phyloP scores from a whole-genome alignment of 2,329 filamentous ascomycete genomes.

The Cladosporium oxysporum region DNA sequence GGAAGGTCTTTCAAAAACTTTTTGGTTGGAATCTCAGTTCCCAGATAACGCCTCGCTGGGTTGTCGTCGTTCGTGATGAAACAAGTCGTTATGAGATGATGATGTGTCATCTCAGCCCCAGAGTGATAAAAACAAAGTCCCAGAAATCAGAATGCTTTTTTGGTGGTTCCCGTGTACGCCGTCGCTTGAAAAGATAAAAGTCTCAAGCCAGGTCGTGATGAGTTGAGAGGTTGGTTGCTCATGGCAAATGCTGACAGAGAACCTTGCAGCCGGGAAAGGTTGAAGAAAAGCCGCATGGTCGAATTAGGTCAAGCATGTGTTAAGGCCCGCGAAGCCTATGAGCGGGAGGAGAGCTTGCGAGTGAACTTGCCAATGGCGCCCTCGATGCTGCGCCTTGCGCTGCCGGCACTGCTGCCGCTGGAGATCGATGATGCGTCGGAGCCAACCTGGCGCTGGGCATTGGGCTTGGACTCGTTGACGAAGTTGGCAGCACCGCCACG shows the following conservation, averaged over 20 bases:
- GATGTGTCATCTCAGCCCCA: not conserved
- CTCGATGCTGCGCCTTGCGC: conserved; percentile 21
- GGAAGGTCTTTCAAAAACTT: conserved; percentile 19
- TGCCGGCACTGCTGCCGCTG: conserved; percentile 19
- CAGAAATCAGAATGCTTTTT: conserved; percentile 11
- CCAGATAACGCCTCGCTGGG: conserved; percentile 17
- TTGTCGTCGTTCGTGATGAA: conserved; percentile 1
- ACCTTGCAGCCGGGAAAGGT: conserved; percentile 6
- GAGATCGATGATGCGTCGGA: conserved; percentile 13
- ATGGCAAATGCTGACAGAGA: not conserved
- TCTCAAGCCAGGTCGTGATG: conserved; percentile 15
- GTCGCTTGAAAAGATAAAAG: conserved; percentile 1
- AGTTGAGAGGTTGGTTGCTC: not conserved
- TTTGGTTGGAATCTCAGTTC: not conserved
- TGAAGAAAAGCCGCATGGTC: conserved; percentile 5
- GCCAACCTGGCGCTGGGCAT: conserved; percentile 6
- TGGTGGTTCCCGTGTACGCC: conserved; percentile 8
- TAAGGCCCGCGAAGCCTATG: not conserved
- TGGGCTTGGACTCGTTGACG: conserved; percentile 36
- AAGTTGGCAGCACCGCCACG: conserved; percentile 62
- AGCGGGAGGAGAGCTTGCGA: conserved; percentile 18
- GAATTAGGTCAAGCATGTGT: conserved; percentile 1
- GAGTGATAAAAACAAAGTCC: conserved; percentile 9
- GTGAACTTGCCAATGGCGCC: conserved; percentile 21
- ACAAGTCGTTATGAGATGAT: not conserved